A percentile compares a stretch with the other conserved stretches of the same genome.
These are phyloP conservation scores for Barbarea vulgaris DNA, from an alignment of 345 rosid genomes.

Conservation along the genomic window DNA sequence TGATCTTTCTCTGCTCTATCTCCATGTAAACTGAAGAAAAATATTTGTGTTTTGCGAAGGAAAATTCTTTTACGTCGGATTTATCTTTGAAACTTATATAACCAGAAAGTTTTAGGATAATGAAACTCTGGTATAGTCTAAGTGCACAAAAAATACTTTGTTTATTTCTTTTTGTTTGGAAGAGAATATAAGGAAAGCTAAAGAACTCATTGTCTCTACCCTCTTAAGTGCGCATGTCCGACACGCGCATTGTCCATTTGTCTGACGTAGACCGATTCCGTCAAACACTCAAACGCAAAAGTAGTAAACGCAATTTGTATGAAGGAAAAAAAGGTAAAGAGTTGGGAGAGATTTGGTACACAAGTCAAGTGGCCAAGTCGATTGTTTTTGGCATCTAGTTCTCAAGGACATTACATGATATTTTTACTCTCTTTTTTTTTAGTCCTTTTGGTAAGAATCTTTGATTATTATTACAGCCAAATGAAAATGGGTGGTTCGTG, in stretches of 20 bases:
- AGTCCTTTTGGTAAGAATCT: constrained; percentile 8
- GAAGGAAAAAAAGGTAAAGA: constrained; percentile 25
- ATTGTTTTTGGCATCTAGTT: constrained; percentile 41
- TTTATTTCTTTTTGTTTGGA: neutral
- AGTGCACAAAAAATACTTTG: neutral
- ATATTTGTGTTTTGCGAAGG: constrained; percentile 5
- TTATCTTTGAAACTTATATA: constrained; percentile 14
- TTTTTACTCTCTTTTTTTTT: constrained; percentile 5
- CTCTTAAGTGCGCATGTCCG: constrained; percentile 41
- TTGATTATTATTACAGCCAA: constrained; percentile 19
- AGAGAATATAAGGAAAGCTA: constrained; percentile 16
- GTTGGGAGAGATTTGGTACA: constrained; percentile 17
- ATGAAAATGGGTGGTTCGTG: constrained; percentile 17
- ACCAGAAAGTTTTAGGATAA: neutral
- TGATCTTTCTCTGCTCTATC: constrained; percentile 34
- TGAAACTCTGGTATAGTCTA: constrained; percentile 3
- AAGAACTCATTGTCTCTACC: constrained; percentile 15
- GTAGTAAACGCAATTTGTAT: constrained; percentile 25
- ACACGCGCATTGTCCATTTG: constrained; percentile 38
- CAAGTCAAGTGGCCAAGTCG: constrained; percentile 38
- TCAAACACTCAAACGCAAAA: constrained; percentile 25
- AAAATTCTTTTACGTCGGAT: neutral
- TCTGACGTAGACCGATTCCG: constrained; percentile 24
- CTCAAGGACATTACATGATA: constrained; percentile 19
- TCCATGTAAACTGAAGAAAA: constrained; percentile 27